Base-by-base conservation (phyloP, 176 grass and related monocot genomes). In the Poa pratensis region DNA sequence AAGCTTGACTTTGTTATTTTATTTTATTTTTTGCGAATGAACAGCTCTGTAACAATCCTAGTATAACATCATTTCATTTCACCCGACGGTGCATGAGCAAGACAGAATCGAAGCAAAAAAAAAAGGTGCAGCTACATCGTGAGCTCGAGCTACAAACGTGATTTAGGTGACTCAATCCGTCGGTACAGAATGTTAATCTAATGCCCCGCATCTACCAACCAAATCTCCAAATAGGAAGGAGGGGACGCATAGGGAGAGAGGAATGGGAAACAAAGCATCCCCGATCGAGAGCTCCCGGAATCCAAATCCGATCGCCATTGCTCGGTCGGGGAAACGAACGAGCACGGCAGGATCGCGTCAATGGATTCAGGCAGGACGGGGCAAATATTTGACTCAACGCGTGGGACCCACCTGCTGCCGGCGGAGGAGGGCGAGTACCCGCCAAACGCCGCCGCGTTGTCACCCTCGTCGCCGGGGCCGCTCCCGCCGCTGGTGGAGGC, bases 391-490 rank as follows among this genome's bases (percentile, higher is more conserved):
- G 83, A 85, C 86, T 77, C 85, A 77, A 83, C 45, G 43, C 27
- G 69, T 27, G 58, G 32, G 64, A n/a, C 64, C 24, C 74, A 95
- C 96, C 93, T 93, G 53, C 74, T 81, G 77, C 60, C 57, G 88
- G 86, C 90, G 48, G 81, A 69, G 52, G 92, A 95, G 71, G 87
- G 85, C 75, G 90, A 90, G 86, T 64, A 83, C 61, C 90, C 90
- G 80, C 84, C 84, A 59, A 65, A 76, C 50, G 86, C 84, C 45
- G 59, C 86, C 60, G 59, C 86, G 76, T 8, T 43, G 79, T 15
- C 17, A 17, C 53, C 23, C 1, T 69, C 30, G 28, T 80, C 83
- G 17, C 35, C 76, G 50, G 20, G 46, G 20, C 89, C 87, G 43
- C 78, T n/a, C 79, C 84, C 61, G 20, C 3, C 71, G 83, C 90